Percentiles rank a stretch among this genome's conserved stretches.
phyloP scores from a whole-genome alignment of 2,329 filamentous ascomycete species.

The Clonostachys rhizophaga region DNA sequence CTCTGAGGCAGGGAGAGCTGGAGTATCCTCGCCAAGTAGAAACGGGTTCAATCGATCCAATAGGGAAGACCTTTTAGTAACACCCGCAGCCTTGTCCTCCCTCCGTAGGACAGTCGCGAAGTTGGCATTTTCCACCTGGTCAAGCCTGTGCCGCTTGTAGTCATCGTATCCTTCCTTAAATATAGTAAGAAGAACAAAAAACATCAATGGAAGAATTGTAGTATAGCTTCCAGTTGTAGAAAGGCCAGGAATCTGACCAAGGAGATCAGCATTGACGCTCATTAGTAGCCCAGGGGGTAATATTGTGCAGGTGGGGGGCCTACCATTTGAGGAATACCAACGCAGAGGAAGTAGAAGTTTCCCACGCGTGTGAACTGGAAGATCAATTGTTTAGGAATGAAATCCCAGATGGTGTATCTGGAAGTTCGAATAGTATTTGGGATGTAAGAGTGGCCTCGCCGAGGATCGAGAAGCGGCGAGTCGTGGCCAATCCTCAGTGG shows the following conservation, averaged over 20 bases:
- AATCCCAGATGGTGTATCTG: constrained; percentile 79
- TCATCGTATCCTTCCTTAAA: constrained; percentile 87
- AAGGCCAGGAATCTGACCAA: constrained; percentile 54
- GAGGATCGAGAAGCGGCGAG: constrained; percentile 39
- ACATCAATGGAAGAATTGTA: constrained; percentile 67
- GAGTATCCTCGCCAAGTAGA: constrained; percentile 15
- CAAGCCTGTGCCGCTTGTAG: constrained; percentile 71
- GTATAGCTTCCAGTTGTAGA: constrained; percentile 74
- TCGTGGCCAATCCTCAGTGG: constrained; percentile 32
- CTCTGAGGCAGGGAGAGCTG: constrained; percentile 32
- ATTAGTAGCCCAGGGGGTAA: constrained; percentile 45
- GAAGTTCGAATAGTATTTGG: constrained; percentile 72
- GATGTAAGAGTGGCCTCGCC: constrained; percentile 43
- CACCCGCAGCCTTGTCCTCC: constrained; percentile 23
- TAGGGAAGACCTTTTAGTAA: constrained; percentile 10
- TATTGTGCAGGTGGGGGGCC: constrained; percentile 1
- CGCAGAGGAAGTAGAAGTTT: constrained; percentile 83
- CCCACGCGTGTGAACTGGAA: constrained; percentile 83
- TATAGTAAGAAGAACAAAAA: constrained; percentile 78
- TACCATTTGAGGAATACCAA: constrained; percentile 75
- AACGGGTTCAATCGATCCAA: constrained; percentile 25
- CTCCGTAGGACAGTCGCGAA: constrained; percentile 38
- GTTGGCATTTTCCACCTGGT: constrained; percentile 72
- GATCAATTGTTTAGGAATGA: constrained; percentile 77
- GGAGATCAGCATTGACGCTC: constrained; percentile 3